Percentiles rank a stretch among this genome's conserved stretches.
Evolutionary conservation across 2,329 filamentous ascomycete genomes (phyloP).

Genomic region (Atkinsonella hypoxylon): DNA sequence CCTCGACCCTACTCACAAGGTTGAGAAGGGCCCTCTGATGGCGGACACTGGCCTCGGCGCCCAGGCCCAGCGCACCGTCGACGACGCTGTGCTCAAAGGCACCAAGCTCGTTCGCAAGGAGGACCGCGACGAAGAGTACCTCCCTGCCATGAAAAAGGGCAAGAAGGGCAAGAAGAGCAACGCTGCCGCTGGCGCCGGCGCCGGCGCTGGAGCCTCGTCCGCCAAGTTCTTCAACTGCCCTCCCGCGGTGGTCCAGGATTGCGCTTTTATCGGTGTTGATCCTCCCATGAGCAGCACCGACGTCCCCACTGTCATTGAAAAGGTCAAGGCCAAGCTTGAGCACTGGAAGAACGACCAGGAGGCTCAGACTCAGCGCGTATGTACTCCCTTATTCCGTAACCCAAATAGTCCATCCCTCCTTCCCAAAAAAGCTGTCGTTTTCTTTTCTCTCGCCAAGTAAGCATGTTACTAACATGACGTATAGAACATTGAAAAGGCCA

Average conservation of each 20-base stretch:
- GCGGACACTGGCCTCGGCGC: slow-evolving; percentile 65
- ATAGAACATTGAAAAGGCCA: slow-evolving; percentile 91
- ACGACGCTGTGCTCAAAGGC: slow-evolving; percentile 75
- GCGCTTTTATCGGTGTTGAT: slow-evolving; percentile 71
- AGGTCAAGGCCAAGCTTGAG: slow-evolving; percentile 82
- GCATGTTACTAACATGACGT: neutral
- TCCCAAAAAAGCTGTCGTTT: neutral
- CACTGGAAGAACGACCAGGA: slow-evolving; percentile 89
- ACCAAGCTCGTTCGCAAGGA: slow-evolving; percentile 76
- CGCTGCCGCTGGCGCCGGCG: slow-evolving; percentile 32
- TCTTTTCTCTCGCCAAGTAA: too few species aligned
- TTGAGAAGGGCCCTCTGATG: slow-evolving; percentile 54
- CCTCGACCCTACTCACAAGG: slow-evolving; percentile 65
- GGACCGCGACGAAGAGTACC: slow-evolving; percentile 77
- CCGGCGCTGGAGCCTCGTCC: slow-evolving; percentile 33
- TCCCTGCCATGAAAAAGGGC: slow-evolving; percentile 70
- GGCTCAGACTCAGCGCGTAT: slow-evolving; percentile 79
- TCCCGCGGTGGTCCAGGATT: slow-evolving; percentile 84
- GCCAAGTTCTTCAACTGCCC: slow-evolving; percentile 66
- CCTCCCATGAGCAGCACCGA: slow-evolving; percentile 80
- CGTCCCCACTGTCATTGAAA: slow-evolving; percentile 67
- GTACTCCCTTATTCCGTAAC: slow-evolving; percentile 16
- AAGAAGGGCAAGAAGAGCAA: slow-evolving; percentile 66
- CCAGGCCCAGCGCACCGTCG: slow-evolving; percentile 69
- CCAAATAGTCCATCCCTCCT: neutral